Evolutionary conservation across 2,329 filamentous ascomycete genomes (phyloP).

Genomic region (Botrytis deweyae): DNA sequence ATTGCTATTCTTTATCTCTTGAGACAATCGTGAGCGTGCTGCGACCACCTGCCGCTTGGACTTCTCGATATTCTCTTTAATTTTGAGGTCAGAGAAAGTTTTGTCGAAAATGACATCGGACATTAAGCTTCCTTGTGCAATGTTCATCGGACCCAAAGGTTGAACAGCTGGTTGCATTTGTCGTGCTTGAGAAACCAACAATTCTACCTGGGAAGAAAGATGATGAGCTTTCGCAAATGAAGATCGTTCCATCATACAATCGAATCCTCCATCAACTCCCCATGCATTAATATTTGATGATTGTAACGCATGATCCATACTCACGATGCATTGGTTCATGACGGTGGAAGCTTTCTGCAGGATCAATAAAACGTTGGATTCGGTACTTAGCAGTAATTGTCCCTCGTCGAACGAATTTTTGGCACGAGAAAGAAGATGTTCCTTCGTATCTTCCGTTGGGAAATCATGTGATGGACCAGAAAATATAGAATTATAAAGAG

Average conservation of each 20-base stretch:
- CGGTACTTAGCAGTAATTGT: constrained; percentile 41
- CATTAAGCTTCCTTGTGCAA: constrained; percentile 48
- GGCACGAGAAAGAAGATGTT: constrained; percentile 42
- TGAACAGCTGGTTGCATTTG: constrained; percentile 43
- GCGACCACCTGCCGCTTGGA: constrained; percentile 29
- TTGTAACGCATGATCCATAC: constrained; percentile 46
- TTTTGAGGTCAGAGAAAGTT: constrained; percentile 51
- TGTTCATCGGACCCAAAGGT: constrained; percentile 42
- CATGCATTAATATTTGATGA: constrained; percentile 50
- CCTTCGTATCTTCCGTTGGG: constrained; percentile 51
- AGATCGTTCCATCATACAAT: constrained; percentile 33
- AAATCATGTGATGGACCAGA: constrained; percentile 51
- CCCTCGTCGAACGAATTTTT: constrained; percentile 43
- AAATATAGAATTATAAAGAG: constrained; percentile 53
- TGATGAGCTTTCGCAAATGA: constrained; percentile 54
- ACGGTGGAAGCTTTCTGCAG: constrained; percentile 44
- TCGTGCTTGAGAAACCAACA: constrained; percentile 44
- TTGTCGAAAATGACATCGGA: constrained; percentile 55
- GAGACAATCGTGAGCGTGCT: constrained; percentile 6
- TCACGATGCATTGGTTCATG: constrained; percentile 40
- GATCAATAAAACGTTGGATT: constrained; percentile 44
- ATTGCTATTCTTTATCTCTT: background rate
- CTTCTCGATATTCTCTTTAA: constrained; percentile 52
- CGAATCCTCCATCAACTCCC: constrained; percentile 42
- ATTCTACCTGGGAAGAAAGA: constrained; percentile 48